Evolutionary conservation across 305 asterid genomes (phyloP).

Genomic region (Fraxinus sp.): DNA sequence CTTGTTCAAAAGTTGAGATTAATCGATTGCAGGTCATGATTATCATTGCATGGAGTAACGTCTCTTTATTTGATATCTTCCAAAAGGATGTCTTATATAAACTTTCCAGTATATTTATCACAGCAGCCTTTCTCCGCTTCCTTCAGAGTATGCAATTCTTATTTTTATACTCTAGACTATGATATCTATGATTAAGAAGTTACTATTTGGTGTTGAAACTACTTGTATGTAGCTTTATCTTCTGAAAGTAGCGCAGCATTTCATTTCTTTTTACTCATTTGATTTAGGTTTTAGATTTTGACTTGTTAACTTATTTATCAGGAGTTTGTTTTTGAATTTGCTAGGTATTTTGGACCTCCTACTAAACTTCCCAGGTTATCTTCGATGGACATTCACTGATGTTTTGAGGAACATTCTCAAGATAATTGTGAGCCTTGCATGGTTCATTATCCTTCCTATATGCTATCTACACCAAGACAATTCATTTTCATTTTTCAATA

Average conservation of each 20-base stretch:
- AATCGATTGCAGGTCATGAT: slow-evolving; percentile 65
- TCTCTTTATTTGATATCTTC: slow-evolving; percentile 62
- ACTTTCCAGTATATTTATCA: slow-evolving; percentile 87
- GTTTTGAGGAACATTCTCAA: slow-evolving; percentile 76
- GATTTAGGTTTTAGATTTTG: slow-evolving; percentile 18
- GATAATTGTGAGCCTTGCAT: slow-evolving; percentile 76
- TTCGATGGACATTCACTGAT: slow-evolving; percentile 79
- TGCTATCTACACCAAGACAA: slow-evolving; percentile 62
- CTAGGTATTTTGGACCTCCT: slow-evolving; percentile 82
- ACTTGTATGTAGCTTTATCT: not conserved
- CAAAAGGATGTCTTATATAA: slow-evolving; percentile 51
- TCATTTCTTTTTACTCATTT: slow-evolving; percentile 15
- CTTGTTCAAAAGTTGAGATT: slow-evolving; percentile 29
- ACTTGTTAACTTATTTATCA: slow-evolving; percentile 22
- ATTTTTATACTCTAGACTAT: slow-evolving; percentile 2
- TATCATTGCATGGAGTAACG: slow-evolving; percentile 77
- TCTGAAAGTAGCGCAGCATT: slow-evolving; percentile 3
- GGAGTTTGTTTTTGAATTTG: slow-evolving; percentile 28
- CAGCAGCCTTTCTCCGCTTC: slow-evolving; percentile 87
- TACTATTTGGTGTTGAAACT: not conserved
- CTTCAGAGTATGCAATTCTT: slow-evolving; percentile 73
- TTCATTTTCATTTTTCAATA: slow-evolving; percentile 38
- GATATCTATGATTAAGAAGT: not conserved
- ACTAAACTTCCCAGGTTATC: slow-evolving; percentile 92
- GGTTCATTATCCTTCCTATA: slow-evolving; percentile 79